Conservation (phyloP, 2,329 filamentous ascomycete species). For the Penicillium sp. region DNA sequence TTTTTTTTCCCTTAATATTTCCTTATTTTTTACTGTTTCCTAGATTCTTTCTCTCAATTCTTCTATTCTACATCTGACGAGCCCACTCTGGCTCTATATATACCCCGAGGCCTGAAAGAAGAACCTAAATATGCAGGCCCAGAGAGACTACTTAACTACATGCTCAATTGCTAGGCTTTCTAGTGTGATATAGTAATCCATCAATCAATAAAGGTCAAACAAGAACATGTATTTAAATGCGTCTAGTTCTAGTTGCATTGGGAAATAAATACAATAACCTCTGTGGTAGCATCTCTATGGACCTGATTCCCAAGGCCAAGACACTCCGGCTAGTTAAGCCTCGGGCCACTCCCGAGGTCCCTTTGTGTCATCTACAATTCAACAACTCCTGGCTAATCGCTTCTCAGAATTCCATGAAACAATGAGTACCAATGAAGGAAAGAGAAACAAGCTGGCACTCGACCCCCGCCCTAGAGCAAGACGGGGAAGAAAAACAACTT, state of each 20-base stretch:
- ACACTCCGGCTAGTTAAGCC: neutral
- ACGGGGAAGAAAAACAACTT: conserved; percentile 13
- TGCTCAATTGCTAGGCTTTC: neutral
- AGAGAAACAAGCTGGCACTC: neutral
- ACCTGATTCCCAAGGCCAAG: neutral
- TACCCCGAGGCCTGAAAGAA: neutral
- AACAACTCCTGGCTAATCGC: neutral
- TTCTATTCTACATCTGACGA: too few relatives aligned
- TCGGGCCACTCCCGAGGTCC: neutral
- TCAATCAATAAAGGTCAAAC: neutral
- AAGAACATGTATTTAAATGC: neutral
- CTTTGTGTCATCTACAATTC: neutral
- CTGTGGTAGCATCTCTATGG: neutral
- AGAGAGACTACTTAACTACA: neutral
- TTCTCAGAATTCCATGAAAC: neutral
- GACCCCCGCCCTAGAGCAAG: neutral
- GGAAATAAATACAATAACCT: neutral
- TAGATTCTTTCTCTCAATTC: neutral
- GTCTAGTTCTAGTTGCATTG: neutral
- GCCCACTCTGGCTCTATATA: neutral
- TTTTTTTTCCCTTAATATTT: neutral
- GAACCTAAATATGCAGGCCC: neutral
- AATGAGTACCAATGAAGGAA: neutral
- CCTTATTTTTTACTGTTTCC: neutral
- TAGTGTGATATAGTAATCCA: neutral